These are phyloP conservation scores for Blastocladiella britannica DNA, from an alignment of 192 early-diverging fungal genomes.

Conservation along the genomic window DNA sequence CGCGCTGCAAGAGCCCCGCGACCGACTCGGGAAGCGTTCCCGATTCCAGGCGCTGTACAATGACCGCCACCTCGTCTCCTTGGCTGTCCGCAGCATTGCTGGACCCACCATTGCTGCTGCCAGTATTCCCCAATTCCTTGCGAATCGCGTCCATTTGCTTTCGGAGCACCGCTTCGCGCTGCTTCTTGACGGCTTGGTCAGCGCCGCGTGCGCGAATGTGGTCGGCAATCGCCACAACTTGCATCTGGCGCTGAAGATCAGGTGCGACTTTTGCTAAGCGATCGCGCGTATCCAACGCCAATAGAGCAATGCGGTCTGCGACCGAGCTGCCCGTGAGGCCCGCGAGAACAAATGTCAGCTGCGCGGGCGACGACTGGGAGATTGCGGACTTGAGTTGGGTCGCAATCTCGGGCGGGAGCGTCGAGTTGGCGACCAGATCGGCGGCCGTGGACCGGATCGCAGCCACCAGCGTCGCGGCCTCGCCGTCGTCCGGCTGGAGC, in stretches of 20 bases:
- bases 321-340: neutral
- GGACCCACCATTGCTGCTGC: slow-evolving; percentile 10
- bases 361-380: neutral
- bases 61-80: slow-evolving; percentile 43
- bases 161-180: slow-evolving; percentile 54
- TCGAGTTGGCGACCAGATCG: neutral
- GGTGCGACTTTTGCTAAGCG: neutral
- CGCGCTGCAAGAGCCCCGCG: slow-evolving; percentile 30
- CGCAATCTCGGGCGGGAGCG: neutral
- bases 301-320: neutral
- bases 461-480: neutral
- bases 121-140: slow-evolving; percentile 50
- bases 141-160: slow-evolving; percentile 67
- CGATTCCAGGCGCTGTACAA: slow-evolving; percentile 28
- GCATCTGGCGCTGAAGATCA: neutral
- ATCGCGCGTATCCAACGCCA: neutral
- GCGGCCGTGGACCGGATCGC: neutral
- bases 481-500: neutral
- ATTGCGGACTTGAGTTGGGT: neutral
- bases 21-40: slow-evolving; percentile 41
- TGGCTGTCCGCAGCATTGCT: slow-evolving; percentile 20
- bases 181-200: slow-evolving; percentile 53
- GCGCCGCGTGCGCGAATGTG: slow-evolving; percentile 49
- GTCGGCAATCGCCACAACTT: slow-evolving; percentile 59
- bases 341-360: neutral